These are phyloP conservation scores for Syncephalastrum monosporum DNA, from an alignment of 371 early-diverging fungal species.

Conservation along the genomic window DNA sequence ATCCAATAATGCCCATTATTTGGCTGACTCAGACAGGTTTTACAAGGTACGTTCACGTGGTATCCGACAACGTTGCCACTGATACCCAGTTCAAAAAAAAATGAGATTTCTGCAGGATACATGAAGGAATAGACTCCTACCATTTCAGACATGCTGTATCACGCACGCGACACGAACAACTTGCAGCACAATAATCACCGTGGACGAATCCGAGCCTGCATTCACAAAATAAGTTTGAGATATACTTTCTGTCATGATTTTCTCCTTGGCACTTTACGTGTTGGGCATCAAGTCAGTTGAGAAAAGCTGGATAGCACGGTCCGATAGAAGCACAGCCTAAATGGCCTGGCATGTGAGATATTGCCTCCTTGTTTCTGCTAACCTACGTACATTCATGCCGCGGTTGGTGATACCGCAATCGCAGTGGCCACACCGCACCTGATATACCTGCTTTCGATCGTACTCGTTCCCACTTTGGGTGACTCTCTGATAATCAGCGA, in stretches of 20 bases:
- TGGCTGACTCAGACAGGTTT: slow-evolving; percentile 31
- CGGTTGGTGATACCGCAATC: slow-evolving; percentile 29
- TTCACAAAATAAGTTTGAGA: not conserved
- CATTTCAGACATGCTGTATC: slow-evolving; percentile 40
- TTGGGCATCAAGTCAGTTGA: slow-evolving; percentile 42
- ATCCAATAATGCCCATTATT: slow-evolving; percentile 49
- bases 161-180: slow-evolving; percentile 37
- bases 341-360: not conserved
- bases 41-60: slow-evolving; percentile 46
- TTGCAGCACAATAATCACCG: slow-evolving; percentile 42
- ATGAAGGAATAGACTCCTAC: slow-evolving; percentile 14
- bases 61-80: slow-evolving; percentile 47
- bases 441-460: slow-evolving; percentile 38
- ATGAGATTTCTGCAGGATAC: not conserved
- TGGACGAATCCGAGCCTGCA: slow-evolving; percentile 33
- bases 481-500: slow-evolving; percentile 29
- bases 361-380: not conserved
- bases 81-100: not conserved
- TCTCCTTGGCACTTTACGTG: slow-evolving; percentile 23
- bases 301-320: slow-evolving; percentile 32
- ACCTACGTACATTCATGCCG: slow-evolving; percentile 38
- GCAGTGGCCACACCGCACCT: slow-evolving; percentile 39
- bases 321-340: slow-evolving; percentile 40
- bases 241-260: not conserved
- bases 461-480: slow-evolving; percentile 24